These are phyloP conservation scores for Thinopyrum elongatum DNA, from an alignment of 176 grass and related monocot species.

Conservation along the genomic window DNA sequence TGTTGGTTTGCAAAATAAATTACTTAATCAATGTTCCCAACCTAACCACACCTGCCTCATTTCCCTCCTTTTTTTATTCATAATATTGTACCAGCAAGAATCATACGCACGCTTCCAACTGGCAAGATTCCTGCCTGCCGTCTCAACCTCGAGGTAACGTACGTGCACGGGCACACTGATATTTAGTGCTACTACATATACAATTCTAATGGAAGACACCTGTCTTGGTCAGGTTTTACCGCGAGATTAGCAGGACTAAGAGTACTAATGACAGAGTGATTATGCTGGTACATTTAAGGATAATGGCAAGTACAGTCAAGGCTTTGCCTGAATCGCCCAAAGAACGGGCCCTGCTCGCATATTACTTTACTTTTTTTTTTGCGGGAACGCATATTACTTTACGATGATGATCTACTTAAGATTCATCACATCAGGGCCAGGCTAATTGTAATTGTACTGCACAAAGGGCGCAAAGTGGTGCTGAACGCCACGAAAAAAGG, in stretches of 20 bases:
- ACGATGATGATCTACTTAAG: not conserved
- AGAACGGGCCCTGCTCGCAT: not conserved
- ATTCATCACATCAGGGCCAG: not conserved
- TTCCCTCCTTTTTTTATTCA: not conserved
- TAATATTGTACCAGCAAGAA: not conserved
- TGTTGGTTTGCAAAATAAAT: not conserved
- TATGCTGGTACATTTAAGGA: not conserved
- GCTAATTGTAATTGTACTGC: not conserved
- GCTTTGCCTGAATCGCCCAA: not conserved
- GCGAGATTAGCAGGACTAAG: too few relatives aligned
- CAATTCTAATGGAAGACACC: too few relatives aligned
- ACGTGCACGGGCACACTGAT: too few relatives aligned
- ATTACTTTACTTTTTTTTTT: slow-evolving; percentile 1
- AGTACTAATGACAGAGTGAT: too few relatives aligned
- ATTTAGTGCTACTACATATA: too few relatives aligned
- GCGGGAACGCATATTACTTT: not conserved
- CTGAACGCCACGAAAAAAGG: not conserved
- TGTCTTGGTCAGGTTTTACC: too few relatives aligned
- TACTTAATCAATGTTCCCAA: not conserved
- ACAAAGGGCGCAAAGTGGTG: not conserved
- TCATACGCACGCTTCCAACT: not conserved
- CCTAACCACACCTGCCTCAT: slow-evolving; percentile 1
- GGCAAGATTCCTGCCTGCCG: not conserved
- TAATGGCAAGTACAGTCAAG: not conserved
- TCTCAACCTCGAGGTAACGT: not conserved